These are phyloP conservation scores for Urtica urens DNA, from an alignment of 306 rosid genomes.

Conservation along the genomic window DNA sequence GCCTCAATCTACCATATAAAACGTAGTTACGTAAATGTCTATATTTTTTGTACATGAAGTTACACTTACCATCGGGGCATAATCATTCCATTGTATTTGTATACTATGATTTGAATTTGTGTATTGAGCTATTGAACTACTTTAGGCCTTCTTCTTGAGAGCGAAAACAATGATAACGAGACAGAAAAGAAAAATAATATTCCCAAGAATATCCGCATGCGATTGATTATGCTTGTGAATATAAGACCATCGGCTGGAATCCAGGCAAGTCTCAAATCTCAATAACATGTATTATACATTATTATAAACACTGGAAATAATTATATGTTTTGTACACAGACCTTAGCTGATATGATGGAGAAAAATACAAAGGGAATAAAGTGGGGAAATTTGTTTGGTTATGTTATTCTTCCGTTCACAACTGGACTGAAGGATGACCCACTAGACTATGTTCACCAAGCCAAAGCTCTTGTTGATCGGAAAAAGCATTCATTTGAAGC, in stretches of 20 bases:
- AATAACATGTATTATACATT: too few species aligned
- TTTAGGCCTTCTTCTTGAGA: neutral
- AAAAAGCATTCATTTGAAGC: constrained; percentile 37
- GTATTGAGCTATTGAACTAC: too few species aligned
- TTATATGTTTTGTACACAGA: constrained; percentile 6
- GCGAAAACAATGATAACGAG: neutral
- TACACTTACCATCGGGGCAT: too few species aligned
- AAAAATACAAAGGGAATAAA: constrained; percentile 22
- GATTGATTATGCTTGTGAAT: constrained; percentile 22
- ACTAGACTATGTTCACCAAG: constrained; percentile 26
- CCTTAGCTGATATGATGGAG: constrained; percentile 37
- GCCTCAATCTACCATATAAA: too few species aligned
- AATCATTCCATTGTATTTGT: too few species aligned
- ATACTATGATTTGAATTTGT: too few species aligned
- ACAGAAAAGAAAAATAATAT: constrained; percentile 11
- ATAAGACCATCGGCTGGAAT: constrained; percentile 25
- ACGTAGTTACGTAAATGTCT: neutral
- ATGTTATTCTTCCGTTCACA: constrained; percentile 27
- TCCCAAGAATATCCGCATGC: constrained; percentile 21
- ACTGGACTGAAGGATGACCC: constrained; percentile 24
- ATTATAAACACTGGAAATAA: neutral
- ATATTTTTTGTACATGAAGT: too few species aligned
- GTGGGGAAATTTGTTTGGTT: constrained; percentile 34
- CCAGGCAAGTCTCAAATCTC: constrained; percentile 18
- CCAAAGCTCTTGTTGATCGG: constrained; percentile 25